Base-by-base conservation (phyloP, 768 basidiomycete genomes). In the Boletus tomentosulus region DNA sequence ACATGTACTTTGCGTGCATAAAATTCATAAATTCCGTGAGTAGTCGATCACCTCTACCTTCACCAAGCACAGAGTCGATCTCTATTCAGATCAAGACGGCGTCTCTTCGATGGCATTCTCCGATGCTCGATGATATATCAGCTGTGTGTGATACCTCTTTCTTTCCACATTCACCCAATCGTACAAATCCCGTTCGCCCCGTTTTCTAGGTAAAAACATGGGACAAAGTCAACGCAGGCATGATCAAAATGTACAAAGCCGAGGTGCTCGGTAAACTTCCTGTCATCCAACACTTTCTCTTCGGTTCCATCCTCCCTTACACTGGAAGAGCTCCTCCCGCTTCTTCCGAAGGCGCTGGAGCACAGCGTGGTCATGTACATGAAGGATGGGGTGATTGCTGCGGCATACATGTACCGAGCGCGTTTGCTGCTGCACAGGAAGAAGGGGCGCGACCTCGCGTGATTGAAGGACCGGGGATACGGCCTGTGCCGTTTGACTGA, bases 41-140 rank as follows among this genome's bases (percentile, higher is more conserved):
- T 68, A 6, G 24, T 8, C 25, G 38, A 27, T 34, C 3, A 47
- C n/a, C 6, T 38, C 41, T 25, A 27, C 34, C 11, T 54, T 33
- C 8, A 43, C 25, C 30, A 9, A 1, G 2, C 47, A 22, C n/a
- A 15, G 27, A 39, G 44, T 25, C 0, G 37, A 30, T 6, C 1
- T 46, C 13, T 19, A 28, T 27, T 12, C 57, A 95, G 91, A 92
- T 98, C 59, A 98, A 98, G 68, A 92, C 94, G 0, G 94, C 95
- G 0, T 94, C 94, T 0, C 77, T 98, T 1, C 81, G 93, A 48
- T 99, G 96, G 96, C 96, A 99, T 73, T 97, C 93, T 0, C 96
- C 96, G 1, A 98, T 99, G 96, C 81, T 99, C 7, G 92, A 98
- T 68, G 96, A 98, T 65, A 98, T 98, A 51, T 95, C 93, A 1